Base-by-base conservation (phyloP, 257 asterid genomes). In the Solanum lycopersicoides region DNA sequence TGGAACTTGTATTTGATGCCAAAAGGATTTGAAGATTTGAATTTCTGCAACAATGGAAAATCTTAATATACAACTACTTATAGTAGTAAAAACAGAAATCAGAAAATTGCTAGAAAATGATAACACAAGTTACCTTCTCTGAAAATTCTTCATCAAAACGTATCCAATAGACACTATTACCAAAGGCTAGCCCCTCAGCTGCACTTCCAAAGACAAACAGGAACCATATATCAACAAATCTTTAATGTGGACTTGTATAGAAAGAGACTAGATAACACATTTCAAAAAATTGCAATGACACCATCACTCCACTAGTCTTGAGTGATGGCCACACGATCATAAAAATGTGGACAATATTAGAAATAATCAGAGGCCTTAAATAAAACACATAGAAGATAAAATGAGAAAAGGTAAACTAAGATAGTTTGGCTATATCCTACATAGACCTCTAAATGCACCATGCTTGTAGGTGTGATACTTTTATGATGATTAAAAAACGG, bases 1-100 rank as follows among this genome's bases (percentile, higher is more conserved):
- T 97, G 99, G 91, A 97, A 97, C 89, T 91, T 93, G 95, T 97
- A 97, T 87, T 95, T 91, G 92, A 97, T 94, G 89, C 99, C 99
- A 63, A 95, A 97, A 45, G 99, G 99, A 88, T 91, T 92, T 68
- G 98, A 93, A 83, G 98, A 91, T 88, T 90, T 94, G 65, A 97
- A 96, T 93, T 96, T 97, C 99, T 96, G 95, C 41, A 90, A 87
- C 79, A 90, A 89, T 65, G 87, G 39, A 32, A 86, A 50, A 73
- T 71, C 39, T 68, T 69, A 86, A 18, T 16, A 50, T 4, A 30
- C 20, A 16, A 11, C 50, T 47, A 47, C 66, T 30, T 47, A 16
- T n/a, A 80, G 5, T 47, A 47, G 68, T 41, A 39, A 79, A 25
- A 45, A 79, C 41, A 79, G 41, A 45, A 71, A 34, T 34, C 34